Evolutionary conservation across 208 protist species (phyloP), one percentile per base, ranked within the genome.

Genomic region (Trypanosoma rangeli): DNA sequence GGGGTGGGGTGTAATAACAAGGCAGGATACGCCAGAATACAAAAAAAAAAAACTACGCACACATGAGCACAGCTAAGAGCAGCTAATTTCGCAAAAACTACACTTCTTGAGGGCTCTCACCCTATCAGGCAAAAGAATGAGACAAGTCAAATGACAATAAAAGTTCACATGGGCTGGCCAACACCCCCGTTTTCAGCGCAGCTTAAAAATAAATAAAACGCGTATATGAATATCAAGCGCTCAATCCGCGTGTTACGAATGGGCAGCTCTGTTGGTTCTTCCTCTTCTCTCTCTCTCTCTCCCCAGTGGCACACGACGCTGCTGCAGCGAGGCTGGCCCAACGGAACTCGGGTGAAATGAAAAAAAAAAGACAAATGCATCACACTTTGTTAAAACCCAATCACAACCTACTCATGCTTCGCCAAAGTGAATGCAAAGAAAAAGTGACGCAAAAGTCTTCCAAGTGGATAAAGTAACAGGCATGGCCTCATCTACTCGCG

Each of bases 131-230:
- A 31, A 28, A 28, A 28, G 26, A 56, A 56, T 29, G 22, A 13
- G 2, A 37, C 7, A 37, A 2, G 33, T 37, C 7, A 37, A 37
- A 2, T 37, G 33, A 37, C 33, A 37, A 37, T 7, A 37, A 37
- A 7, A 37, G 33, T 37, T 37, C 33, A 37, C 33, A 37, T 9
- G 7, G 33, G 33, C 42, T 10, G 42, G 12, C 12, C 28, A 63
- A 63, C 12, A 31, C 4, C 0, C 29, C 24, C 22, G 12, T 60
- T 5, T 18, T 5, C 13, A 28, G 18, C 12, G 31, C 29, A 37
- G 54, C 7, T 39, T 55, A 49, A 62, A 68, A 64, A 68, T 56
- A 65, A 61, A 65, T 52, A 73, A 46, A 44, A 18, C 42, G 12
- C 42, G 1, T 46, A 46, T 18, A 46, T 46, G 15, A 46, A 46